Evolutionary conservation across 306 rosid genomes (phyloP).

Genomic region (Quercus mongolica): DNA sequence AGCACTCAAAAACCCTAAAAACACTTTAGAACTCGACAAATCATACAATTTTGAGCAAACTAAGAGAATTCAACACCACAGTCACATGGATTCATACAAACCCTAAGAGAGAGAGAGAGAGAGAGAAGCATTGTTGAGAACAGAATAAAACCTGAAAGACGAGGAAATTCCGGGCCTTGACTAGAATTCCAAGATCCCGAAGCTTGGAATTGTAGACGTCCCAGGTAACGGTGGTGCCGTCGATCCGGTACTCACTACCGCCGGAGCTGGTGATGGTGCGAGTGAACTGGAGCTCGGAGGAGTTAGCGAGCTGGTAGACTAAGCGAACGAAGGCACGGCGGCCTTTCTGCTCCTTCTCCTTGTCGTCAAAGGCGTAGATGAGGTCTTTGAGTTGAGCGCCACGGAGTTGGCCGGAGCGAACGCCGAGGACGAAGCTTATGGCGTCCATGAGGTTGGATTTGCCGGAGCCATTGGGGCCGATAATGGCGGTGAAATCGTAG

Average conservation of each 20-base stretch:
- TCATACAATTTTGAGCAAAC: neutral
- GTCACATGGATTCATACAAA: neutral
- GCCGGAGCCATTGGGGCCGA: constrained; percentile 97
- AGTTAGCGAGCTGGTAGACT: constrained; percentile 71
- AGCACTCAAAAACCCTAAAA: neutral
- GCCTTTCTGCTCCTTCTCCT: constrained; percentile 87
- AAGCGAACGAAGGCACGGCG: constrained; percentile 79
- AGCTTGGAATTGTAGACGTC: constrained; percentile 64
- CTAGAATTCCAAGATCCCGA: constrained; percentile 87
- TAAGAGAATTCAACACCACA: neutral
- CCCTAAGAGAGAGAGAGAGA: neutral
- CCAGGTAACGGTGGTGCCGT: constrained; percentile 62
- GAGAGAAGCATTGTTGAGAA: neutral
- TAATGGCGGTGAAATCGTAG: constrained; percentile 89
- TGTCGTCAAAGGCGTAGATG: constrained; percentile 87
- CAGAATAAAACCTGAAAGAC: constrained; percentile 80
- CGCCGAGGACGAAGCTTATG: constrained; percentile 95
- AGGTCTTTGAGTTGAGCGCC: constrained; percentile 94
- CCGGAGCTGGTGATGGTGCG: constrained; percentile 76
- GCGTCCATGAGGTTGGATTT: constrained; percentile 99
- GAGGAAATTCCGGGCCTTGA: constrained; percentile 95
- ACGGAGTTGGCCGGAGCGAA: constrained; percentile 93
- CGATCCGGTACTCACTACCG: constrained; percentile 84
- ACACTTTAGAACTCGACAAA: neutral
- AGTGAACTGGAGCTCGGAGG: constrained; percentile 74